Base-by-base conservation (phyloP, 495 filamentous ascomycete genomes). In the Penicillium paxilli region DNA sequence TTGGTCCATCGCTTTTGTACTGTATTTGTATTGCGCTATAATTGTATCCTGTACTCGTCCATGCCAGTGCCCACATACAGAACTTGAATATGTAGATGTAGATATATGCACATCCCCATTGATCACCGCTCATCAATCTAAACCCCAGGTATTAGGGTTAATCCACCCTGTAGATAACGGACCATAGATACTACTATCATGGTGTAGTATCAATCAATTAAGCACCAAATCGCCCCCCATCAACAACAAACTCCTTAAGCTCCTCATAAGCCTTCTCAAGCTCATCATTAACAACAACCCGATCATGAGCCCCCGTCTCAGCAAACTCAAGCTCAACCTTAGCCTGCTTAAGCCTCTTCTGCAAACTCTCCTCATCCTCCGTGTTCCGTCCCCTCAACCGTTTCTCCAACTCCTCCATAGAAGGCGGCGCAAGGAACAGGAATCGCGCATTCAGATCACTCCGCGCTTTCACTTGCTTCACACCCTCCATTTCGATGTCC, bases 401-500 rank as follows among this genome's bases (percentile, higher is more conserved):
- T 60, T 73, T 62, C 70, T 96, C 91, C 40, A 97, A 81, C 23
- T 80, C 81, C 55, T 88, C 85, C 56, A 92, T 65, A 19, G 80
- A 86, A 1, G 89, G 93, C 2, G 94, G 93, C 28, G 87, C 81
- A 51, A 97, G 78, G 68, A 97, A 97, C 49, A 96, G 67, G 67
- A 89, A 96, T 25, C 92, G 85, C 11, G 93, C 89, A 52, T 85
- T 77, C 60, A 95, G 79, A 66, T 83, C 76, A 45, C 87, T 85
- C 12, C 81, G 80, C 66, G 3, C 2, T 5, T 90, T 90, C 53
- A 98, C 90, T 75, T 97, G 94, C 74, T 97, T 97, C 42, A 97
- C 92, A 24, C 93, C 94, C 87, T 96, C 92, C 87, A 96, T 93
- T 79, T 97, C 94, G 67, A 97, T 98, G 70, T 98, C 77, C 32